A percentile compares a stretch with the other conserved stretches of the same genome.
phyloP scores from a whole-genome alignment of 2,329 filamentous ascomycete species.

The Ophiostoma tasmaniense region DNA sequence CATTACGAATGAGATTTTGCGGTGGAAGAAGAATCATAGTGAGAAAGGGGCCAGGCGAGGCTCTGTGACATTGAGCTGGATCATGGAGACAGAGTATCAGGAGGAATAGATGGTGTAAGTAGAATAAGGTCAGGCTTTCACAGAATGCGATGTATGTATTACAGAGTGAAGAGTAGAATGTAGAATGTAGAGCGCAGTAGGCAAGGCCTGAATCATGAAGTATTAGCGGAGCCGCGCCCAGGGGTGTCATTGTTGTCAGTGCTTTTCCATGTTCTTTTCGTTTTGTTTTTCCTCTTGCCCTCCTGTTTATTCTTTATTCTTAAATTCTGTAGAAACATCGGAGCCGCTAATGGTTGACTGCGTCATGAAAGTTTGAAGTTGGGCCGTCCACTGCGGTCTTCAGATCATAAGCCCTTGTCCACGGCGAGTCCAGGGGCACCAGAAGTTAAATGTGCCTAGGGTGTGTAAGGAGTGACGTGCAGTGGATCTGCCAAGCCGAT shows the following conservation, averaged over 20 bases:
- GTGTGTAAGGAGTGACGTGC: not conserved
- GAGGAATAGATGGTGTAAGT: not conserved
- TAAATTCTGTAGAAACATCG: not conserved
- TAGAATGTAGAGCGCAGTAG: too few relatives aligned
- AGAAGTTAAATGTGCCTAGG: not conserved
- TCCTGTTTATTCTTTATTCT: not conserved
- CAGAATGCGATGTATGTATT: not conserved
- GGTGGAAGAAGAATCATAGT: not conserved
- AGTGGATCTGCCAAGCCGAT: not conserved
- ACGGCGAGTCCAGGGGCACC: not conserved
- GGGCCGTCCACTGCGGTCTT: not conserved
- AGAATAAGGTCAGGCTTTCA: not conserved
- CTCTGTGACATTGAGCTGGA: slow-evolving; percentile 3
- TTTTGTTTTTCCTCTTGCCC: not conserved
- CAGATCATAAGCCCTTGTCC: not conserved
- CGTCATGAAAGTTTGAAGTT: not conserved
- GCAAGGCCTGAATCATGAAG: not conserved
- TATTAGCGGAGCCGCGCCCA: not conserved
- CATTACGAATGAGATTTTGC: not conserved
- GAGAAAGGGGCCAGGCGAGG: not conserved
- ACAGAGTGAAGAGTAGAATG: too few relatives aligned
- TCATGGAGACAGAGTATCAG: not conserved
- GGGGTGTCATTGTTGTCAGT: not conserved
- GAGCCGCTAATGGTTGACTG: not conserved
- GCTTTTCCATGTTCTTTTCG: not conserved